Conservation (phyloP, 2,329 filamentous ascomycete species). For the Calycina marina region DNA sequence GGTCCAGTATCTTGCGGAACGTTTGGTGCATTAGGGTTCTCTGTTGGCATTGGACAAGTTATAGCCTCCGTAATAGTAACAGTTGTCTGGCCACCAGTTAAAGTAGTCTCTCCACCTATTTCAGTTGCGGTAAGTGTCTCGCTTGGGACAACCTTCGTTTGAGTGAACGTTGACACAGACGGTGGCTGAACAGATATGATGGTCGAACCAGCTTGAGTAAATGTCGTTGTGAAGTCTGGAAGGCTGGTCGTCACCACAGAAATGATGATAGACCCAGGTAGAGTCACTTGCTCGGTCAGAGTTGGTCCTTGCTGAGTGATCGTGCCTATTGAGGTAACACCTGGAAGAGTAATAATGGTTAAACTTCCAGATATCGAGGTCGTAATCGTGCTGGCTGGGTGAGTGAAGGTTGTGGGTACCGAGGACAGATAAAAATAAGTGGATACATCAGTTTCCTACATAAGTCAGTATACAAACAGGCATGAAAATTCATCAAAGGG, state of each 20-base stretch:
- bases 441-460: too few species aligned
- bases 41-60: constrained; percentile 15
- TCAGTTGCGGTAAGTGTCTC: constrained; percentile 8
- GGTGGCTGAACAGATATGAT: constrained; percentile 2
- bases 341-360: too few species aligned
- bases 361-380: too few species aligned
- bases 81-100: constrained; percentile 4
- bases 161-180: constrained; percentile 1
- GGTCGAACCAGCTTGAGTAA: constrained; percentile 2
- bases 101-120: constrained; percentile 4
- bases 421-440: too few species aligned
- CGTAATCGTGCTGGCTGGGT: too few species aligned
- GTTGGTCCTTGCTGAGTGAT: too few species aligned
- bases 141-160: constrained; percentile 1
- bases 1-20: constrained; percentile 13
- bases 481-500: too few species aligned
- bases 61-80: constrained; percentile 4
- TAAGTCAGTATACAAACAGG: too few species aligned
- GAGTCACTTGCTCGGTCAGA: constrained; percentile 1
- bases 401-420: too few species aligned
- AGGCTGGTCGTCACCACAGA: constrained; percentile 3
- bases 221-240: neutral
- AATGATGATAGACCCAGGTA: constrained; percentile 3
- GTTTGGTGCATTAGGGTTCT: constrained; percentile 8
- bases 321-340: too few species aligned